Percentiles rank a stretch among this genome's conserved stretches.
These are phyloP conservation scores for Phaeodactylum tricornutum DNA, from an alignment of 108 stramenopile genomes.

Conservation along the genomic window DNA sequence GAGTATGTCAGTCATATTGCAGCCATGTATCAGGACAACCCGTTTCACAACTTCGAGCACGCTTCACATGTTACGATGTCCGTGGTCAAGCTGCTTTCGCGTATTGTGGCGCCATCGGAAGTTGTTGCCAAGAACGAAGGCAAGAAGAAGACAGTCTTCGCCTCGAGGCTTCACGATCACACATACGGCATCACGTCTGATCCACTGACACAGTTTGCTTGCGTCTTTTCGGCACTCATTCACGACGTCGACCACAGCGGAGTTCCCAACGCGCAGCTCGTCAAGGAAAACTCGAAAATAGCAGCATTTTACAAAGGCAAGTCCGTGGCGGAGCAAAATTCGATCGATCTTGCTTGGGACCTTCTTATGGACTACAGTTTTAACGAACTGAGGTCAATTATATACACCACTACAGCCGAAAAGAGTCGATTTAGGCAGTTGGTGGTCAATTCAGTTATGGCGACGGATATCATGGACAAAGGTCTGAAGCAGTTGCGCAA, in stretches of 20 bases:
- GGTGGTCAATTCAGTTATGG: slow-evolving; percentile 18
- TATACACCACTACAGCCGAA: slow-evolving; percentile 19
- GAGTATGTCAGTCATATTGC: slow-evolving; percentile 17
- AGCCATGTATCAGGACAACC: slow-evolving; percentile 30
- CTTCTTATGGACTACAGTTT: slow-evolving; percentile 19
- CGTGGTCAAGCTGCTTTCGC: slow-evolving; percentile 18
- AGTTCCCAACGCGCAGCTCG: slow-evolving; percentile 18
- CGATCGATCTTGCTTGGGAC: slow-evolving; percentile 26
- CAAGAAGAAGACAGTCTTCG: no score
- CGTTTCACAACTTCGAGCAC: slow-evolving; percentile 61
- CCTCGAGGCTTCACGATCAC: slow-evolving; percentile 11
- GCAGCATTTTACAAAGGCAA: slow-evolving; percentile 2
- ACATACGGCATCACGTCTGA: slow-evolving; percentile 11
- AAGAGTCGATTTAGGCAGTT: slow-evolving; percentile 25
- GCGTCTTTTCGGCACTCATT: slow-evolving; percentile 31
- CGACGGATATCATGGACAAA: slow-evolving; percentile 17
- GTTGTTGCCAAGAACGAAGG: slow-evolving; percentile 4
- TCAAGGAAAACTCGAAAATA: neutral
- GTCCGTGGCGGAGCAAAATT: slow-evolving; percentile 12
- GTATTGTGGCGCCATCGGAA: slow-evolving; percentile 21
- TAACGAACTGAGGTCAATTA: slow-evolving; percentile 20
- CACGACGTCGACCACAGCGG: slow-evolving; percentile 42
- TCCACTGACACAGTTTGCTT: slow-evolving; percentile 19
- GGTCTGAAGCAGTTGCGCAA: slow-evolving; percentile 13
- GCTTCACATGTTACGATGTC: slow-evolving; percentile 42